Conservation (phyloP, 2,329 filamentous ascomycete species). For the Corniculantispora saksenae region DNA sequence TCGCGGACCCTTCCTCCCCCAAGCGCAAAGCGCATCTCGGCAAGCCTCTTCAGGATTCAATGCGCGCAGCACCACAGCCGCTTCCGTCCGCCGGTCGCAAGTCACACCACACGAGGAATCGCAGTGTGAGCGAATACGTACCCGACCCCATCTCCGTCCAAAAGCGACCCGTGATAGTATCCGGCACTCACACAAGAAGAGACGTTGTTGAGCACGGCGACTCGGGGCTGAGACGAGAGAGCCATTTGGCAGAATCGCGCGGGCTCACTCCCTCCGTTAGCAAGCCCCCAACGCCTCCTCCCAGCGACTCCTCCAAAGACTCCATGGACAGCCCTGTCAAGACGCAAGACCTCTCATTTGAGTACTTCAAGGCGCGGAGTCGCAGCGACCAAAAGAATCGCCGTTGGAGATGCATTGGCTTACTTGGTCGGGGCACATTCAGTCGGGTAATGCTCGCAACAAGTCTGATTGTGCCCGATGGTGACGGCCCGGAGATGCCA, state of each 20-base stretch:
- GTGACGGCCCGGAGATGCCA: slow-evolving; percentile 42
- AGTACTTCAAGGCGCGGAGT: slow-evolving; percentile 71
- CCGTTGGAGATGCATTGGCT: slow-evolving; percentile 76
- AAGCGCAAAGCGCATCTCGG: slow-evolving; percentile 57
- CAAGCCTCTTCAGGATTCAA: slow-evolving; percentile 24
- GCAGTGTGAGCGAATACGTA: slow-evolving; percentile 86
- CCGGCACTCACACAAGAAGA: slow-evolving; percentile 55
- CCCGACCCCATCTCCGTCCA: slow-evolving; percentile 70
- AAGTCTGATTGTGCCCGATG: slow-evolving; percentile 62
- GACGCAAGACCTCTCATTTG: slow-evolving; percentile 45
- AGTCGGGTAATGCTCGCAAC: slow-evolving; percentile 92
- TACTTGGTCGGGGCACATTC: slow-evolving; percentile 91
- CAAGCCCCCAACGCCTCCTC: slow-evolving; percentile 76
- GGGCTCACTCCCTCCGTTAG: slow-evolving; percentile 65
- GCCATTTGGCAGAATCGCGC: slow-evolving; percentile 75
- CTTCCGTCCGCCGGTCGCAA: slow-evolving; percentile 2
- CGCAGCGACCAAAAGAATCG: slow-evolving; percentile 69
- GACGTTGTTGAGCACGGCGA: slow-evolving; percentile 42
- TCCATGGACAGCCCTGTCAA: slow-evolving; percentile 43
- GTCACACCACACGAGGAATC: slow-evolving; percentile 63
- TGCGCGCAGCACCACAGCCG: background rate
- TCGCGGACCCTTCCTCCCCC: slow-evolving; percentile 37
- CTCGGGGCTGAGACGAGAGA: slow-evolving; percentile 67
- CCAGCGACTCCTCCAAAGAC: slow-evolving; percentile 67
- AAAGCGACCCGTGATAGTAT: slow-evolving; percentile 73